phyloP scores from a whole-genome alignment of 208 protist species.

The Polymyxa betae region DNA sequence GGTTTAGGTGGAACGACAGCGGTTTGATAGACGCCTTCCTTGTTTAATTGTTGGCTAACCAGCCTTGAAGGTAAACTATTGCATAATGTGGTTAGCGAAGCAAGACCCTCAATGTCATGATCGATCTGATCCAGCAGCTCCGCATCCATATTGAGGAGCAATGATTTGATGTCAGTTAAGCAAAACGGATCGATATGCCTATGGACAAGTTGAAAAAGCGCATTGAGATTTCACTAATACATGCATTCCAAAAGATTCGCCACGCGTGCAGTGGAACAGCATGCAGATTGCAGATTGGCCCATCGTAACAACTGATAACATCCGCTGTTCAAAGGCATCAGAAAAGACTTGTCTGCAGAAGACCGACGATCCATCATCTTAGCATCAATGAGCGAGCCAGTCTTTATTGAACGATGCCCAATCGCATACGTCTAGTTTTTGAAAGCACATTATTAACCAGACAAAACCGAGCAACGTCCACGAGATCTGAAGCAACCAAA shows the following conservation, averaged over 20 bases:
- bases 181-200: slow-evolving; percentile 46
- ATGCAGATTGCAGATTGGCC: neutral
- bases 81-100: neutral
- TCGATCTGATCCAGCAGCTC: slow-evolving; percentile 19
- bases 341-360: neutral
- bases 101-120: neutral
- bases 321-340: neutral
- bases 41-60: neutral
- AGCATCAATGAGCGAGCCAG: neutral
- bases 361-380: neutral
- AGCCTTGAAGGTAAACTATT: neutral
- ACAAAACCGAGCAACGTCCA: neutral
- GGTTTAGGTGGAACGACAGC: neutral
- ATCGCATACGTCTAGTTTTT: neutral
- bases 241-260: too few relatives aligned
- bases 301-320: neutral
- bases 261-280: neutral
- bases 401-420: neutral
- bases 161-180: neutral
- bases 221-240: neutral
- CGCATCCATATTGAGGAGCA: neutral
- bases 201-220: neutral
- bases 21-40: neutral
- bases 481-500: neutral
- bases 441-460: neutral